Evolutionary conservation across 108 stramenopile species (phyloP), one percentile per base, ranked within the genome.

Genomic region (Fistulifera pelliculosa): DNA sequence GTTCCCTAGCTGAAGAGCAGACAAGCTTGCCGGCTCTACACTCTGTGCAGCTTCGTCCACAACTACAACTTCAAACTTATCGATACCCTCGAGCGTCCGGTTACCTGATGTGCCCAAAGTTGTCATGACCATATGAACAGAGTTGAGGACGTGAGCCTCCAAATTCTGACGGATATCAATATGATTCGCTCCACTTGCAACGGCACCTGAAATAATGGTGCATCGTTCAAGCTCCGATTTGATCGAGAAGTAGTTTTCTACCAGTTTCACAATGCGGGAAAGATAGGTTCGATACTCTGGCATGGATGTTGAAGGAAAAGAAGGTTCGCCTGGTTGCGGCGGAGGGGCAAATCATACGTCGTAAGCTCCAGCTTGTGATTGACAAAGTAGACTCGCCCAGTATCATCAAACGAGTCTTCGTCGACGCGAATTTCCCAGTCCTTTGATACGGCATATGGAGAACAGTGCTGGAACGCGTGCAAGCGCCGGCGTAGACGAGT

Each of bases 31-130:
- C 25, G 96, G 93, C 68, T 99, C 99, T 0, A 93, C 87, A 47
- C 85, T 83, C 65, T 99, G 97, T 2, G 96, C 98, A 0, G 97
- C 97, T 62, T 99, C 99, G 66, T 99, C 99, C 21, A 99, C 79
- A 1, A 99, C 95, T 1, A 98, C 94, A 12, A 96, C 94, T 56
- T 90, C 92, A 65, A 99, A 93, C 58, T 87, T 92, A 27, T 83
- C 72, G 14, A 80, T 73, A 8, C 83, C 74, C 58, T 95, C 85
- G 24, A 97, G 47, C 26, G 80, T 72, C 22, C 77, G 71, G 50
- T 71, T 79, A n/a, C 94, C 96, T 25, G 93, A 83, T 2, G 93
- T 88, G 27, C 94, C 94, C 15, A 99, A 68, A 0, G 99, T 99
- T 21, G 96, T 95, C 80, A 96, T 92, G 1, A 98, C 90, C 38